phyloP scores from a whole-genome alignment of 495 filamentous ascomycete species.

The Terfezia boudieri region DNA sequence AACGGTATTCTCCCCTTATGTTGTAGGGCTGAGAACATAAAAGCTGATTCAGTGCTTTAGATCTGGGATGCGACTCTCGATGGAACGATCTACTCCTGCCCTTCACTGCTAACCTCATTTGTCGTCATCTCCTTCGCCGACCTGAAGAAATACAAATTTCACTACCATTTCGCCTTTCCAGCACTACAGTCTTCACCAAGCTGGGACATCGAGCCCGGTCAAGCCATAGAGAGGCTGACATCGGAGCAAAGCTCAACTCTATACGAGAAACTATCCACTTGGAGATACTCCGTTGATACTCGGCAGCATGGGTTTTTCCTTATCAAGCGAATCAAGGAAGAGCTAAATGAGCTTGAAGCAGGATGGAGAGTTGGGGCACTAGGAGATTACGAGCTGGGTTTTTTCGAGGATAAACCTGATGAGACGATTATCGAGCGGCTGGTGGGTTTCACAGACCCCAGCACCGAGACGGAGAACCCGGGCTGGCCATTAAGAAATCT shows the following conservation, averaged over 20 bases:
- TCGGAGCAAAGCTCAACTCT: slow-evolving; percentile 46
- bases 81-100: slow-evolving; percentile 82
- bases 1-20: slow-evolving; percentile 32
- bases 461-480: slow-evolving; percentile 62
- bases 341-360: slow-evolving; percentile 1
- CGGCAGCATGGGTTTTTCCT: slow-evolving; percentile 87
- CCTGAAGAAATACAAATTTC: slow-evolving; percentile 86
- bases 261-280: slow-evolving; percentile 54
- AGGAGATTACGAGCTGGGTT: slow-evolving; percentile 58
- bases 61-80: slow-evolving; percentile 96
- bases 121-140: slow-evolving; percentile 81
- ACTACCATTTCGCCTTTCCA: slow-evolving; percentile 87
- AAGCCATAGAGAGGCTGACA: slow-evolving; percentile 30
- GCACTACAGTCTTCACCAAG: slow-evolving; percentile 67
- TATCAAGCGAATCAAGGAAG: slow-evolving; percentile 34
- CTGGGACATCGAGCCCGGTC: slow-evolving; percentile 32
- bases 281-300: slow-evolving; percentile 56
- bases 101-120: slow-evolving; percentile 75
- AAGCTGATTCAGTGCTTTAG: slow-evolving; percentile 21
- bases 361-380: slow-evolving; percentile 55
- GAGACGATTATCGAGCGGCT: slow-evolving; percentile 39
- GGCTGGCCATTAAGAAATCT: slow-evolving; percentile 88
- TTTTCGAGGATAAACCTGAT: slow-evolving; percentile 34
- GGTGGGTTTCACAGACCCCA: slow-evolving; percentile 75
- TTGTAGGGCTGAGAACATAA: background rate